Conservation (phyloP, 1,139 yeast genomes). For the Protomyces inouyei region DNA sequence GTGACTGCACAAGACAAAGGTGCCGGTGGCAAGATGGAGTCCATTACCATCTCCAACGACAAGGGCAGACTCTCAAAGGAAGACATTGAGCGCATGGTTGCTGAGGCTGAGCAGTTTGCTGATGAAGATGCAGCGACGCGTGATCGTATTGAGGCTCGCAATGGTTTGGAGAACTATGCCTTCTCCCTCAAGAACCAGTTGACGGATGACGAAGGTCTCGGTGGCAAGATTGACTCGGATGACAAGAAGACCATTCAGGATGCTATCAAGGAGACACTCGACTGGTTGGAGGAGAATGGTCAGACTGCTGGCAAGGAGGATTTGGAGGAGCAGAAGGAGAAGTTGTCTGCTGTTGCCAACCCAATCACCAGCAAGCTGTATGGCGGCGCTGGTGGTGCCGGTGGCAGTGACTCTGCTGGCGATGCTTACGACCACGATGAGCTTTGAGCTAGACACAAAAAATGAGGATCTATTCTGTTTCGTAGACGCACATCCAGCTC, state of each 20-base stretch:
- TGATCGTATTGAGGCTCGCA: conserved; percentile 79
- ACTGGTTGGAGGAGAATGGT: conserved; percentile 84
- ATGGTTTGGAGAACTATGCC: conserved; percentile 83
- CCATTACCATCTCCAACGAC: conserved; percentile 92
- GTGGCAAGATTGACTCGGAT: conserved; percentile 76
- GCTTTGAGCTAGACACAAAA: conserved; percentile 42
- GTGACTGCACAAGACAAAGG: conserved; percentile 94
- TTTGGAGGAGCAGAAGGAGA: conserved; percentile 87
- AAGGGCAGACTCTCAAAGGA: conserved; percentile 93
- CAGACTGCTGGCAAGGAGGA: conserved; percentile 88
- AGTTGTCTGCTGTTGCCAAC: conserved; percentile 74
- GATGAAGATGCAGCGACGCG: conserved; percentile 79
- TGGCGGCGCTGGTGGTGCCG: conserved; percentile 53
- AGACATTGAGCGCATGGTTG: conserved; percentile 90
- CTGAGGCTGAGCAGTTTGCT: conserved; percentile 87
- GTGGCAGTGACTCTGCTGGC: conserved; percentile 47
- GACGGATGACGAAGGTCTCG: conserved; percentile 62
- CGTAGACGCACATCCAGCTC: too few relatives aligned
- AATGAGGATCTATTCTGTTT: too few relatives aligned
- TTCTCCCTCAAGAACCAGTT: conserved; percentile 76
- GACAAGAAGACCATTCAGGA: conserved; percentile 88
- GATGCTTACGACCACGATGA: conserved; percentile 69
- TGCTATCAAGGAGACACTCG: conserved; percentile 80
- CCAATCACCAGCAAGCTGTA: conserved; percentile 92
- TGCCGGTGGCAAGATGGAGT: conserved; percentile 82